Evolutionary conservation across 495 filamentous ascomycete species (phyloP).

Genomic region (Aspergillus saccharolyticus): DNA sequence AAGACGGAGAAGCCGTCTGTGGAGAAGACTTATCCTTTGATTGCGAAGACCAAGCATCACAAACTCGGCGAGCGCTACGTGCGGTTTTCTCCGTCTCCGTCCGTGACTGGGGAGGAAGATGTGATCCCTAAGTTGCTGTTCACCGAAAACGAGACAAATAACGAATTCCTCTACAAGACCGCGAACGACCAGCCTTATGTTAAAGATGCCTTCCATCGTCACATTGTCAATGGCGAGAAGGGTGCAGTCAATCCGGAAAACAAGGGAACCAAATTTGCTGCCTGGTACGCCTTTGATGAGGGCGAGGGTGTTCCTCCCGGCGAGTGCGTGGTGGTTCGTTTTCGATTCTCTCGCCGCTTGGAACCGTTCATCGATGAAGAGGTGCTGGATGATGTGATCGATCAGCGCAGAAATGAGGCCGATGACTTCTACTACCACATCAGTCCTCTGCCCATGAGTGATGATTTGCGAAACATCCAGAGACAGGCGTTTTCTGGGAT

Average conservation of each 20-base stretch:
- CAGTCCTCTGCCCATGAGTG: conserved; percentile 88
- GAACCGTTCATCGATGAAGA: conserved; percentile 85
- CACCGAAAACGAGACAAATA: conserved; percentile 94
- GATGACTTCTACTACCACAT: conserved; percentile 95
- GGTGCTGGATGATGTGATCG: conserved; percentile 84
- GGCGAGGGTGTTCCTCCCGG: conserved; percentile 79
- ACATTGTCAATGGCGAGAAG: conserved; percentile 78
- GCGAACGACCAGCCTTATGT: conserved; percentile 79
- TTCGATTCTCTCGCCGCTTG: conserved; percentile 71
- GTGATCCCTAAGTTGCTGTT: conserved; percentile 79
- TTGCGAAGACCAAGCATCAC: conserved; percentile 67
- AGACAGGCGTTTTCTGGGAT: conserved; percentile 91
- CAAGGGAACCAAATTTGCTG: conserved; percentile 81
- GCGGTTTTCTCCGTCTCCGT: conserved; percentile 83
- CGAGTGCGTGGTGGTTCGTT: conserved; percentile 92
- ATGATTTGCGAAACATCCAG: conserved; percentile 92
- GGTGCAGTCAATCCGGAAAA: conserved; percentile 73
- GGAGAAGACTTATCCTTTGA: conserved; percentile 54
- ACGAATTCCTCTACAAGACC: conserved; percentile 64
- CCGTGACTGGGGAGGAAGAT: conserved; percentile 75
- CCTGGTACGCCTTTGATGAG: conserved; percentile 90
- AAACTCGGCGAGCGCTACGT: conserved; percentile 78
- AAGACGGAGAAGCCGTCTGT: conserved; percentile 71
- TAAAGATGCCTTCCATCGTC: conserved; percentile 90
- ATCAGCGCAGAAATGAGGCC: conserved; percentile 76